Evolutionary conservation across 2,329 filamentous ascomycete species (phyloP).

Genomic region (Fusarium marasasianum): DNA sequence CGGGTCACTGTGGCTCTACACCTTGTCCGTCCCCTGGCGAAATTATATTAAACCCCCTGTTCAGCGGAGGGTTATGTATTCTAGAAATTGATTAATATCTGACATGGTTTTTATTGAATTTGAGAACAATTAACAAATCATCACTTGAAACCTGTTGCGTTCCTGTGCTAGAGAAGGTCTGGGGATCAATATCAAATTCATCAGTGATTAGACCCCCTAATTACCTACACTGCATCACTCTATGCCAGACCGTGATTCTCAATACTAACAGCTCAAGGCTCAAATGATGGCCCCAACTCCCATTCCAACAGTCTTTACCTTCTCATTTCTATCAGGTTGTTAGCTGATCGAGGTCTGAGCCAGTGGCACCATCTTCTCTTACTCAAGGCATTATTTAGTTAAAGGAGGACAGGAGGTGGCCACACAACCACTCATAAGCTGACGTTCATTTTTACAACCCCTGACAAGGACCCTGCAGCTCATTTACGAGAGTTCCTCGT

Average conservation of each 20-base stretch:
- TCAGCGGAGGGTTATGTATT: not conserved
- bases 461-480: conserved; percentile 20
- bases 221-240: not conserved
- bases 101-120: not conserved
- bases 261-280: not conserved
- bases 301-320: not conserved
- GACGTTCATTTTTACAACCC: conserved; percentile 20
- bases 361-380: conserved; percentile 16
- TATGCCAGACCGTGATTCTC: not conserved
- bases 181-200: not conserved
- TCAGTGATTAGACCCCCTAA: not conserved
- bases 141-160: not conserved
- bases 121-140: not conserved
- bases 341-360: conserved; percentile 4
- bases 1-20: conserved; percentile 42
- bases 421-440: conserved; percentile 22
- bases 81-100: conserved; percentile 14
- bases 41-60: conserved; percentile 38
- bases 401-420: conserved; percentile 16
- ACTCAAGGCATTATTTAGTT: not conserved
- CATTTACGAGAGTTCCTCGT: conserved; percentile 32
- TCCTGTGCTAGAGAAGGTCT: not conserved
- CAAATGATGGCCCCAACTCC: not conserved
- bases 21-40: conserved; percentile 38
- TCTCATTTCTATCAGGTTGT: conserved; percentile 11